Percentiles rank a stretch among this genome's conserved stretches.
Conservation (phyloP, 2,329 filamentous ascomycete genomes). For the Pestalotiopsis sp. region DNA sequence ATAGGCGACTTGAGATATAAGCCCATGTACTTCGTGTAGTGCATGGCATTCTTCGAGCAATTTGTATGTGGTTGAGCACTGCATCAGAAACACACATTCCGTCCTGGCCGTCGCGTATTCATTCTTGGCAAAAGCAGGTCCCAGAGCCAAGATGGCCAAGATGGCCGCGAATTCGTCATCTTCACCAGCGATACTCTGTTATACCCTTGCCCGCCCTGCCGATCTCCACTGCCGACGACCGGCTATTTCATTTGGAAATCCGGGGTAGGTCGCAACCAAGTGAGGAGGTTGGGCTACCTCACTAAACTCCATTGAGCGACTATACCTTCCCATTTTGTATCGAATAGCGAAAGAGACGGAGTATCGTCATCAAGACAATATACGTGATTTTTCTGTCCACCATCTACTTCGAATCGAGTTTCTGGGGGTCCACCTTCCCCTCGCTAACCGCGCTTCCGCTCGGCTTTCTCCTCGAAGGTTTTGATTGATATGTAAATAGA, state of each 20-base stretch:
- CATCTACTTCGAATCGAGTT: neutral
- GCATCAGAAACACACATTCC: too few relatives aligned
- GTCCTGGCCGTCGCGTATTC: too few relatives aligned
- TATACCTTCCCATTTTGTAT: slow-evolving; percentile 4
- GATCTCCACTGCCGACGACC: slow-evolving; percentile 1
- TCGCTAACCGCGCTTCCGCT: too few relatives aligned
- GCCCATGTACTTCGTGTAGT: too few relatives aligned
- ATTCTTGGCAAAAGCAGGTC: too few relatives aligned
- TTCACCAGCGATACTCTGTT: neutral
- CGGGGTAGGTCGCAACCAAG: neutral
- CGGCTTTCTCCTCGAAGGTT: too few relatives aligned
- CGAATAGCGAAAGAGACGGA: too few relatives aligned
- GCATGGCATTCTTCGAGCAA: too few relatives aligned
- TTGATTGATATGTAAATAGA: too few relatives aligned
- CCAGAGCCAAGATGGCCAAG: too few relatives aligned
- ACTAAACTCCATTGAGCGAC: neutral
- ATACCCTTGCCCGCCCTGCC: neutral
- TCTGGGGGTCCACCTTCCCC: neutral
- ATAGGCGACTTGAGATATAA: too few relatives aligned
- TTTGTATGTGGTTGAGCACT: too few relatives aligned
- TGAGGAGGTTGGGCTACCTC: neutral
- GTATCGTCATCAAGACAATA: neutral
- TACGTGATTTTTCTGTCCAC: neutral
- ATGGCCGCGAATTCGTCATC: neutral
- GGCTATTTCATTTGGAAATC: neutral